Evolutionary conservation across 192 early-diverging fungal species (phyloP), one percentile per base, ranked within the genome.

Genomic region (Coemansia brasiliensis): DNA sequence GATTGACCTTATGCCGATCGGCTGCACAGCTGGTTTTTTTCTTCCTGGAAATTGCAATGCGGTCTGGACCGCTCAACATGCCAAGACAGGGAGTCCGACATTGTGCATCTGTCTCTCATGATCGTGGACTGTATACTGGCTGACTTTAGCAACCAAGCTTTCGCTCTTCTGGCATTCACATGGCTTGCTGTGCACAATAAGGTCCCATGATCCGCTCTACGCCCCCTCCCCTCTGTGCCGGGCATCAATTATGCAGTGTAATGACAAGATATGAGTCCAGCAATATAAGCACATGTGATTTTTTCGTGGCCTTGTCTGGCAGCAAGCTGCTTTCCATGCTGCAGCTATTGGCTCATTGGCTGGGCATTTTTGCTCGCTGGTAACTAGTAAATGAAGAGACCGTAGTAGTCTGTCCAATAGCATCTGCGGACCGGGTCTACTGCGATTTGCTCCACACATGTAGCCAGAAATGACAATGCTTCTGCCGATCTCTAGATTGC

Each of bases 361-460:
- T 1, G 5, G 26, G 27, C 26, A 17, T 51, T 49, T 32, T 8
- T 13, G 9, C 43, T 21, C 18, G 49, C 18, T 32, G 32, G 13
- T 32, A n/a, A 32, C 20, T 16, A 27, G 26, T 26, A 26, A 51
- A 32, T 51, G 32, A 51, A 15, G 29, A 51, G 49, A 29, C 49
- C 49, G 49, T 51, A 51, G 27, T 29, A 51, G 49, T 51, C 49
- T 51, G 27, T 6, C 49, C 49, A 51, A 51, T 51, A 7, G 22
- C n/a, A 32, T 51, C 32, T 20, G 49, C 49, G 32, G 49, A 51
- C 49, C 27, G 49, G 9, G 16, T 32, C 18, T 51, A 51, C 49
- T 51, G 49, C 49, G 32, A n/a, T 51, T 32, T 51, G 25, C 26
- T 29, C 49, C 49, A 32, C 49, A 51, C 32, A 20, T 29, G n/a